Evolutionary conservation across 257 asterid genomes (phyloP).

Genomic region (Anisodus tanguticus): DNA sequence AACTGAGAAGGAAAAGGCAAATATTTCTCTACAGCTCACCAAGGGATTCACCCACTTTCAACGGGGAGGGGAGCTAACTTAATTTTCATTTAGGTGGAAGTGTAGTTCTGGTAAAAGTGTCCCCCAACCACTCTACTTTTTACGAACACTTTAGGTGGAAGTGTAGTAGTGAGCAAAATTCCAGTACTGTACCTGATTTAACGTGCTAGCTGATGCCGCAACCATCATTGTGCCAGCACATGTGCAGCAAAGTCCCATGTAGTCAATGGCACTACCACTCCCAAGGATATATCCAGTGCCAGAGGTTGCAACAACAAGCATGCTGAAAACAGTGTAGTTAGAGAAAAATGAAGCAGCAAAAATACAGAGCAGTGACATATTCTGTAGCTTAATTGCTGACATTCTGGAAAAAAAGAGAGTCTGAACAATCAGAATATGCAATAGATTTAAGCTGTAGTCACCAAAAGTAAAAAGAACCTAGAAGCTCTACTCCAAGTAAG

Average conservation of each 20-base stretch:
- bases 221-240: constrained; percentile 99
- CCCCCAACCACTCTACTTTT: constrained; percentile 14
- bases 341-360: constrained; percentile 28
- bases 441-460: neutral
- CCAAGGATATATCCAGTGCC: constrained; percentile 96
- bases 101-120: neutral
- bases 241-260: constrained; percentile 84
- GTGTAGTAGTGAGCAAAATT: neutral
- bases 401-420: neutral
- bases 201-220: constrained; percentile 89
- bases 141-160: neutral
- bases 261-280: constrained; percentile 83
- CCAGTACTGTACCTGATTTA: constrained; percentile 68
- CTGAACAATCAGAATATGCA: constrained; percentile 13
- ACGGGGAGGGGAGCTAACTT: neutral
- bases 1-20: neutral
- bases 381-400: constrained; percentile 9
- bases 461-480: neutral
- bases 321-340: constrained; percentile 50
- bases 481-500: constrained; percentile 8
- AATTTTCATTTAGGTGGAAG: neutral
- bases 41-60: neutral
- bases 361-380: neutral
- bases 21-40: neutral
- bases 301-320: constrained; percentile 97